Percentiles rank a stretch among this genome's conserved stretches.
These are phyloP conservation scores for Heritiera littoralis DNA, from an alignment of 345 rosid genomes.

Conservation along the genomic window DNA sequence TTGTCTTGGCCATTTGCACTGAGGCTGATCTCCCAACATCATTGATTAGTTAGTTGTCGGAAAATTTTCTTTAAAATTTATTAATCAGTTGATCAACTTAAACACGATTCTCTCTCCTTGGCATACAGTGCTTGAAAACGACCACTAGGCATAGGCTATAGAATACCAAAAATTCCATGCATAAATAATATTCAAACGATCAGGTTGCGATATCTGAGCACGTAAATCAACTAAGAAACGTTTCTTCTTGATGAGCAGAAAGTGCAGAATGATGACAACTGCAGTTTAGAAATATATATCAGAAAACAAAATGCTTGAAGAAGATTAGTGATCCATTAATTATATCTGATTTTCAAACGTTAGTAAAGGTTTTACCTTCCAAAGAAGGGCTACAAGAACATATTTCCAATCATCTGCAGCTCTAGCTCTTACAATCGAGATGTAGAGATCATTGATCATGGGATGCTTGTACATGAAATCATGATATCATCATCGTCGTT, in stretches of 20 bases:
- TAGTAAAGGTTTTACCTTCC: background rate
- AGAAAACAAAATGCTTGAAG: background rate
- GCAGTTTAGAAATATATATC: background rate
- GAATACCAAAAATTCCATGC: background rate
- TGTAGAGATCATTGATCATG: background rate
- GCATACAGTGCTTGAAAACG: background rate
- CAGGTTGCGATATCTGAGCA: background rate
- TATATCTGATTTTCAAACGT: no score
- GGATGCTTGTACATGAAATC: background rate
- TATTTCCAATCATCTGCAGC: background rate
- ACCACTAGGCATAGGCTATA: no score
- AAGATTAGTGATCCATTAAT: background rate
- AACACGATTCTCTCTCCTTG: constrained; percentile 10
- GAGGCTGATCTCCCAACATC: background rate
- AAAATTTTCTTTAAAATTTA: background rate
- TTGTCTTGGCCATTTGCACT: background rate
- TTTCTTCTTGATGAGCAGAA: constrained; percentile 2
- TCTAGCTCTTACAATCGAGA: background rate
- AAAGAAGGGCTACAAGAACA: no score
- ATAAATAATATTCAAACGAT: background rate
- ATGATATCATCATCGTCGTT: background rate
- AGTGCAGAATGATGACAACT: background rate
- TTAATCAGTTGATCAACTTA: background rate
- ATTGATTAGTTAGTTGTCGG: background rate
- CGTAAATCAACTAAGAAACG: background rate